phyloP scores from a whole-genome alignment of 495 filamentous ascomycete species.

The Talaromyces ruber region DNA sequence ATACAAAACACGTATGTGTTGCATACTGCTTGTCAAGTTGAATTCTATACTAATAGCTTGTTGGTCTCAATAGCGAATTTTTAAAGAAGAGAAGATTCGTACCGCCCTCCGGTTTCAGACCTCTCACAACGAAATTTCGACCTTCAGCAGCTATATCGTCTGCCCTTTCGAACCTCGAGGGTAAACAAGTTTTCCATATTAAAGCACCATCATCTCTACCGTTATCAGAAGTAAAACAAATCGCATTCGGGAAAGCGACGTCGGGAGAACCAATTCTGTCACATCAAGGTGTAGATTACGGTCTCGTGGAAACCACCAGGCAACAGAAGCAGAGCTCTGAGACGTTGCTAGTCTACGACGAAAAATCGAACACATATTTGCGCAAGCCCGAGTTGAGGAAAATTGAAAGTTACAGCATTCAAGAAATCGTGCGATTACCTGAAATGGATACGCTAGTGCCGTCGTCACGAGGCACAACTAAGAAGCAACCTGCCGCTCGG shows the following conservation, averaged over 20 bases:
- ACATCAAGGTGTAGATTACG: constrained; percentile 32
- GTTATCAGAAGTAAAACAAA: constrained; percentile 33
- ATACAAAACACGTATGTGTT: constrained; percentile 2
- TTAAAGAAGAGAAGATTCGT: constrained; percentile 26
- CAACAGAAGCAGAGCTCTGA: constrained; percentile 24
- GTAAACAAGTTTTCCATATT: constrained; percentile 38
- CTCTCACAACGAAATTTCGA: constrained; percentile 23
- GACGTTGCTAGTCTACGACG: constrained; percentile 28
- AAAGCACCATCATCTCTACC: constrained; percentile 35
- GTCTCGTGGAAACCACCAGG: constrained; percentile 35
- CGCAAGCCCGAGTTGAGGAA: constrained; percentile 17
- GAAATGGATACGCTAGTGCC: constrained; percentile 23
- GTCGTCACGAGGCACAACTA: constrained; percentile 27
- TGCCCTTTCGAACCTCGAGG: constrained; percentile 29
- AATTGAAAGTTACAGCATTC: constrained; percentile 36
- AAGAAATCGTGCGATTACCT: constrained; percentile 33
- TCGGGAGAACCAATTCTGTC: constrained; percentile 32
- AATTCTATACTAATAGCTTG: background rate
- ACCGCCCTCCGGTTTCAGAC: constrained; percentile 33
- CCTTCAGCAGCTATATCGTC: constrained; percentile 27
- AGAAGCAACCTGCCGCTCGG: constrained; percentile 21
- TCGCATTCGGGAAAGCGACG: constrained; percentile 30
- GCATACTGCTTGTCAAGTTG: background rate
- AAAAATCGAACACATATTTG: constrained; percentile 23
- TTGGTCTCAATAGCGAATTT: background rate